A percentile compares a stretch with the other conserved stretches of the same genome.
Conservation (phyloP, 2,329 filamentous ascomycete species). For the Ceratocystis variospora region DNA sequence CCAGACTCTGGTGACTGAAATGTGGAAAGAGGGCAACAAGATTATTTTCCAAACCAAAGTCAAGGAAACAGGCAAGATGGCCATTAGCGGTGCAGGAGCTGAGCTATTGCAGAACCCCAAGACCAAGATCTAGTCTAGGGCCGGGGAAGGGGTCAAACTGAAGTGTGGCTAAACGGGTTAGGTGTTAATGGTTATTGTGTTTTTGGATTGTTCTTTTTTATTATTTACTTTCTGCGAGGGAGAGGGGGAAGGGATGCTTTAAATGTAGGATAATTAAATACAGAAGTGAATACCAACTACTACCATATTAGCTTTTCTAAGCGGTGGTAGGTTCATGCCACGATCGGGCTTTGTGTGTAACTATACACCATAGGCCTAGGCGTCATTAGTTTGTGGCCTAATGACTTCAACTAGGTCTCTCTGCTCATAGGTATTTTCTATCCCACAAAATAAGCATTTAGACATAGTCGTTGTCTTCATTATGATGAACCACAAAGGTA, state of each 20-base stretch:
- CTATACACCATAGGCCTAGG: neutral
- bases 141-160: neutral
- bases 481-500: too few species aligned
- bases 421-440: too few species aligned
- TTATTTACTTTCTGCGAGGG: neutral
- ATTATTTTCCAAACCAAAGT: conserved; percentile 79
- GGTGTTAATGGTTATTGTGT: neutral
- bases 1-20: conserved; percentile 82
- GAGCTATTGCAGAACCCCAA: conserved; percentile 42
- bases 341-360: too few species aligned
- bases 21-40: conserved; percentile 77
- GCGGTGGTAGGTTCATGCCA: neutral
- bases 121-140: conserved; percentile 17
- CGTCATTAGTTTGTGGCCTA: neutral
- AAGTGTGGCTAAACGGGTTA: neutral
- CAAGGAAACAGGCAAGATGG: conserved; percentile 83
- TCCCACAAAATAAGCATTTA: too few species aligned
- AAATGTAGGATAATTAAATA: neutral
- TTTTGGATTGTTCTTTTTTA: neutral
- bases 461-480: too few species aligned
- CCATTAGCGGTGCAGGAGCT: conserved; percentile 66
- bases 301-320: neutral
- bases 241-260: neutral
- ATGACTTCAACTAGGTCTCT: too few species aligned
- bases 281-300: neutral